Evolutionary conservation across 1,139 yeast species (phyloP).

Genomic region (Pneumocystis sp.): DNA sequence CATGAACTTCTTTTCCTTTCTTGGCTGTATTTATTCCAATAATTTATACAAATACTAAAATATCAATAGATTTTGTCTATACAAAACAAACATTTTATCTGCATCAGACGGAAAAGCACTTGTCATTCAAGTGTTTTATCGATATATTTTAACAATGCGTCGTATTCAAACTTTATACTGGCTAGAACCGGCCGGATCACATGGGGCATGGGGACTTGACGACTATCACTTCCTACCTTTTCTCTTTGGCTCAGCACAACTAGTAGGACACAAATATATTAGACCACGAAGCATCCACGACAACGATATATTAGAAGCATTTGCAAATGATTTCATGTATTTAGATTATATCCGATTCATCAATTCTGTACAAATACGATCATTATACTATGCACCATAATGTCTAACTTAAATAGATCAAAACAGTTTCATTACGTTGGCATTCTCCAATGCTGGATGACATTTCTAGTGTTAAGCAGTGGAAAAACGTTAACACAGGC

Average conservation of each 20-base stretch:
- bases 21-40: slow-evolving; percentile 41
- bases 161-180: slow-evolving; percentile 41
- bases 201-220: slow-evolving; percentile 95
- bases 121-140: slow-evolving; percentile 46
- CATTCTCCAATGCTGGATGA: slow-evolving; percentile 97
- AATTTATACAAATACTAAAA: slow-evolving; percentile 17
- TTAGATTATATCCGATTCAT: slow-evolving; percentile 78
- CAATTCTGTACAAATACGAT: slow-evolving; percentile 25
- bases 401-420: slow-evolving; percentile 25
- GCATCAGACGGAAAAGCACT: slow-evolving; percentile 12
- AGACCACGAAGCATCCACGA: slow-evolving; percentile 81
- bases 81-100: slow-evolving; percentile 13
- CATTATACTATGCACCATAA: not conserved
- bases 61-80: slow-evolving; percentile 11
- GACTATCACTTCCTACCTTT: slow-evolving; percentile 91
- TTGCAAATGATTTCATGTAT: slow-evolving; percentile 60
- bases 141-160: slow-evolving; percentile 36
- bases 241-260: slow-evolving; percentile 74
- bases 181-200: slow-evolving; percentile 92
- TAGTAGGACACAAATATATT: slow-evolving; percentile 62
- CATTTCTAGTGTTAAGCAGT: slow-evolving; percentile 77
- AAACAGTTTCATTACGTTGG: slow-evolving; percentile 83
- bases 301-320: slow-evolving; percentile 66
- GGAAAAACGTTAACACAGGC: slow-evolving; percentile 51
- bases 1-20: slow-evolving; percentile 81